A percentile compares a stretch with the other conserved stretches of the same genome.
phyloP scores from a whole-genome alignment of 257 asterid species.

The Jasminum sambac region DNA sequence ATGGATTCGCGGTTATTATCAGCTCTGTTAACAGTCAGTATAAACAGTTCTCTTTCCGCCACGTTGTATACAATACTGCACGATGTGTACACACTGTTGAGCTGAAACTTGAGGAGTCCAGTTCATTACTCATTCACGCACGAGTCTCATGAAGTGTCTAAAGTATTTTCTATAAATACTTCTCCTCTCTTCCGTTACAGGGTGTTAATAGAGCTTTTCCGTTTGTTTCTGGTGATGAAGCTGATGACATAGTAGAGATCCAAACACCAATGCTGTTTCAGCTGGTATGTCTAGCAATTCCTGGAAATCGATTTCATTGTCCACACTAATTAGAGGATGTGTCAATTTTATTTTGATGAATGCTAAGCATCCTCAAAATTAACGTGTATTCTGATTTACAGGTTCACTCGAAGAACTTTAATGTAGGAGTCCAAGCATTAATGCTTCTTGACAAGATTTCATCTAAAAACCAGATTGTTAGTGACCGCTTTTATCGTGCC shows the following conservation, averaged over 20 bases:
- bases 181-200: slow-evolving; percentile 47
- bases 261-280: slow-evolving; percentile 91
- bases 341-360: slow-evolving; percentile 12
- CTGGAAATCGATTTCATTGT: slow-evolving; percentile 1
- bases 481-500: slow-evolving; percentile 96
- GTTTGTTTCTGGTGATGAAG: slow-evolving; percentile 75
- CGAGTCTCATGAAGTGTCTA: slow-evolving; percentile 1
- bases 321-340: slow-evolving; percentile 1
- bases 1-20: slow-evolving; percentile 96
- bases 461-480: slow-evolving; percentile 82
- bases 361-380: slow-evolving; percentile 17
- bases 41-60: slow-evolving; percentile 12
- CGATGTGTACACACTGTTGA: slow-evolving; percentile 6
- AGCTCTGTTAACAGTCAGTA: slow-evolving; percentile 80
- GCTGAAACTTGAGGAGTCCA: slow-evolving; percentile 14
- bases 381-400: slow-evolving; percentile 31
- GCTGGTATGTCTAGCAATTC: slow-evolving; percentile 54
- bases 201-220: slow-evolving; percentile 98
- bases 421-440: slow-evolving; percentile 95
- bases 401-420: slow-evolving; percentile 97
- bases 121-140: neutral
- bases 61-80: slow-evolving; percentile 10
- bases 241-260: slow-evolving; percentile 74
- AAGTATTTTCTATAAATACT: neutral
- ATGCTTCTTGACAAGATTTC: slow-evolving; percentile 97